Conservation (phyloP, 2,329 filamentous ascomycete species). For the Mycosphaerella arachidis region DNA sequence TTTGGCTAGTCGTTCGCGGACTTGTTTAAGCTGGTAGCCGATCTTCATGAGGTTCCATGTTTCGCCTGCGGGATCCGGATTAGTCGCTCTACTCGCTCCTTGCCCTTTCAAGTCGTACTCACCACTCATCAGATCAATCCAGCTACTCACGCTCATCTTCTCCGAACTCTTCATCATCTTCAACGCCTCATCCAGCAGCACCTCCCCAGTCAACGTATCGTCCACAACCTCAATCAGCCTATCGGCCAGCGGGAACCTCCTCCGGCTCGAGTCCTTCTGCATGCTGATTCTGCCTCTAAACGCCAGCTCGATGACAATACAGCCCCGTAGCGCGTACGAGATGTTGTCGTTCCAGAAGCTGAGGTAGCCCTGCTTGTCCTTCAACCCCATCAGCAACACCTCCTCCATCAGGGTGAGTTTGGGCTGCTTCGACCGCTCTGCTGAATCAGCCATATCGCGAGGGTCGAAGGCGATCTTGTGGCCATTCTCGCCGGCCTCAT, state of each 20-base stretch:
- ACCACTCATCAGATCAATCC: slow-evolving; percentile 99
- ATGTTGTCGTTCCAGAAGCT: slow-evolving; percentile 99
- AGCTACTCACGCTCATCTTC: slow-evolving; percentile 99
- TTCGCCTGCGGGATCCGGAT: slow-evolving; percentile 61
- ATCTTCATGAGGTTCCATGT: slow-evolving; percentile 99
- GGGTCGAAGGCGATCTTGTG: slow-evolving; percentile 99
- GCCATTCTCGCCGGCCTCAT: slow-evolving; percentile 81
- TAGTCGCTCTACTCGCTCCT: slow-evolving; percentile 1
- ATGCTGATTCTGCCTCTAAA: slow-evolving; percentile 96
- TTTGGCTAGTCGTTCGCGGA: slow-evolving; percentile 93
- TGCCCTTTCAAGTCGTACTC: slow-evolving; percentile 32
- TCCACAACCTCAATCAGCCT: slow-evolving; percentile 95
- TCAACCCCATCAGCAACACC: slow-evolving; percentile 86
- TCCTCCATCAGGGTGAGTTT: slow-evolving; percentile 99
- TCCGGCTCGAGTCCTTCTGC: slow-evolving; percentile 90
- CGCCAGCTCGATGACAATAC: slow-evolving; percentile 95
- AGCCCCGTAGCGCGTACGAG: slow-evolving; percentile 92
- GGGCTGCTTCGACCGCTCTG: slow-evolving; percentile 93
- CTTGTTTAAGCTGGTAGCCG: slow-evolving; percentile 98
- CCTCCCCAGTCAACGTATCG: slow-evolving; percentile 92
- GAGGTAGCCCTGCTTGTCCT: slow-evolving; percentile 98
- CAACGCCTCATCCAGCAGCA: slow-evolving; percentile 91
- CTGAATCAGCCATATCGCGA: slow-evolving; percentile 93
- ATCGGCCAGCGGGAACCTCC: slow-evolving; percentile 89
- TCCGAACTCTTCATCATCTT: slow-evolving; percentile 99